phyloP scores from a whole-genome alignment of 2,329 filamentous ascomycete genomes.

The Diaporthe ampelina region DNA sequence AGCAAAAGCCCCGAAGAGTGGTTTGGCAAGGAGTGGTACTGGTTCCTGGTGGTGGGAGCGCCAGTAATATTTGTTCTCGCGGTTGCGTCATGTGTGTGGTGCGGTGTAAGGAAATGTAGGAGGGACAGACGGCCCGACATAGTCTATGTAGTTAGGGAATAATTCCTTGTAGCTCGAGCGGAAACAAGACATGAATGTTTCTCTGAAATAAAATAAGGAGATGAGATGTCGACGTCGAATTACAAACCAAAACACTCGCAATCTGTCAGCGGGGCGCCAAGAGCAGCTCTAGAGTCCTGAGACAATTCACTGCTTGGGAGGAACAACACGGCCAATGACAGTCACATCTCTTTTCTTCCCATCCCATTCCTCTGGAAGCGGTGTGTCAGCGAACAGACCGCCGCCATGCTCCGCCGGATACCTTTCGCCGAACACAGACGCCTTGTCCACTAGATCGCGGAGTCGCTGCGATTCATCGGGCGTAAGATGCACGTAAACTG shows the following conservation, averaged over 20 bases:
- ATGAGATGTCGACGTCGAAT: no score
- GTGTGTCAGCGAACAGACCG: conserved; percentile 20
- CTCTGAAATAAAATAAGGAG: no score
- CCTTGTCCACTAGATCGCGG: neutral
- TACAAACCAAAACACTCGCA: neutral
- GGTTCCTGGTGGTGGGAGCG: neutral
- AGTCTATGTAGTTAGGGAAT: neutral
- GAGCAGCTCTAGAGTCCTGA: no score
- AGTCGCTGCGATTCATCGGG: conserved; percentile 49
- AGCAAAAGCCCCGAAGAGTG: neutral
- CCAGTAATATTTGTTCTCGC: neutral
- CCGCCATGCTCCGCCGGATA: conserved; percentile 5
- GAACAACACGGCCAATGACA: neutral
- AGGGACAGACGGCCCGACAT: neutral
- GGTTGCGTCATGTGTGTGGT: neutral
- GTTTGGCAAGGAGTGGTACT: neutral
- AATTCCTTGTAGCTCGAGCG: neutral
- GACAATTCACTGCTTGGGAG: neutral
- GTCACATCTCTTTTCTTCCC: neutral
- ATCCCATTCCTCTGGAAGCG: conserved; percentile 9
- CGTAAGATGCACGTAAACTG: conserved; percentile 51
- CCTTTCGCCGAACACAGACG: conserved; percentile 18
- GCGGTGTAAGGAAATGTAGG: neutral
- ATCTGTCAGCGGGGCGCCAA: neutral
- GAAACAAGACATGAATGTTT: no score